phyloP scores from a whole-genome alignment of 257 asterid genomes.

The Gynochthodes officinalis region DNA sequence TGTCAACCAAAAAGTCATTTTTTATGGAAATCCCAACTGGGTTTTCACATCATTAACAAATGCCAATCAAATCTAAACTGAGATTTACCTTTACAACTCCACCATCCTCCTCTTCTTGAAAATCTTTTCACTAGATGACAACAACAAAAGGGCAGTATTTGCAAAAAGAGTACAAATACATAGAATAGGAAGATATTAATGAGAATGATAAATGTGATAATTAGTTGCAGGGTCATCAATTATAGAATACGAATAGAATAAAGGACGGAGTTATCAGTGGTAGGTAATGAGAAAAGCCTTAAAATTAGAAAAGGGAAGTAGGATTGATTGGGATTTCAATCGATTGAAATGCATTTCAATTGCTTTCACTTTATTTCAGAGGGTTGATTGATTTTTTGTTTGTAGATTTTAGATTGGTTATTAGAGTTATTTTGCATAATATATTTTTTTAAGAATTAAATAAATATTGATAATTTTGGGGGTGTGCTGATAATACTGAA shows the following conservation, averaged over 20 bases:
- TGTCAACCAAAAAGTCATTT: constrained; percentile 27
- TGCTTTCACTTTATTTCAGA: no score
- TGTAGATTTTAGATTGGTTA: no score
- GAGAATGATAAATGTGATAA: constrained; percentile 37
- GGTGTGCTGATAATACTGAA: no score
- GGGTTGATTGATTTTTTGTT: no score
- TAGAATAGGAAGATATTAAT: constrained; percentile 32
- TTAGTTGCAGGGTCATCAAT: constrained; percentile 45
- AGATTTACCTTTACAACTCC: constrained; percentile 22
- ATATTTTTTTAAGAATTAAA: no score
- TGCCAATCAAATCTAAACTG: constrained; percentile 36
- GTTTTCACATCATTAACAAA: constrained; percentile 35
- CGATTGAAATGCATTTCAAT: no score
- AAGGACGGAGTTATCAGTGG: constrained; percentile 65
- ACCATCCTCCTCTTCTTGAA: constrained; percentile 19
- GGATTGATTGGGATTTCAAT: no score
- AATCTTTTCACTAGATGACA: constrained; percentile 35
- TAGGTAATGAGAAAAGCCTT: constrained; percentile 70
- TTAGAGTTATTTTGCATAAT: no score
- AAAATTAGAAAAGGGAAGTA: constrained; percentile 21
- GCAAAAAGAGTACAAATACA: constrained; percentile 43
- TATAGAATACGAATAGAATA: constrained; percentile 38
- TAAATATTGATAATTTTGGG: no score
- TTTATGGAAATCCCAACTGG: constrained; percentile 18
- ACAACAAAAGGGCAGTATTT: constrained; percentile 42